A percentile compares a stretch with the other conserved stretches of the same genome.
Conservation (phyloP, 805 yeast species). For the Saturnispora gosingensis region DNA sequence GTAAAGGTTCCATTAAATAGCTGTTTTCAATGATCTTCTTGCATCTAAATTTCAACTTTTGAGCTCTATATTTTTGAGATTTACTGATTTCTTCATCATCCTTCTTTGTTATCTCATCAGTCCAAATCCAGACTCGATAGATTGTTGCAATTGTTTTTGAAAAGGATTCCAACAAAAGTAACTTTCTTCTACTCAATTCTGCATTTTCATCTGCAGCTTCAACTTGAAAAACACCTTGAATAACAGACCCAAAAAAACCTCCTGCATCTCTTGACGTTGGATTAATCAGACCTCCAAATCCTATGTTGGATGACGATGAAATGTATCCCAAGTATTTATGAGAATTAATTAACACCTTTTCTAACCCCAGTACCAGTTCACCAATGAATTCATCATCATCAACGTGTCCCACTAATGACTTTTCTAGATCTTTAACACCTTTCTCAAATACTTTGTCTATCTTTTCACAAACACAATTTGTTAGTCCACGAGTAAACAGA, state of each 20-base stretch:
- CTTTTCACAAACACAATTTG: conserved; percentile 23
- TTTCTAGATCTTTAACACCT: neutral
- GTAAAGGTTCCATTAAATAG: conserved; percentile 60
- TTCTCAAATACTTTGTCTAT: conserved; percentile 18
- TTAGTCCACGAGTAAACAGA: conserved; percentile 16
- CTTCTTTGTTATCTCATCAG: neutral
- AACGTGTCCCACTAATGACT: neutral
- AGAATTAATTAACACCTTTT: conserved; percentile 50
- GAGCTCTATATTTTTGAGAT: conserved; percentile 38
- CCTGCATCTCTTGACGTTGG: conserved; percentile 24
- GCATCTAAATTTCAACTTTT: conserved; percentile 60
- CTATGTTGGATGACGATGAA: conserved; percentile 5
- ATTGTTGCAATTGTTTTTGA: conserved; percentile 48
- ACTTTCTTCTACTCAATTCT: conserved; percentile 43
- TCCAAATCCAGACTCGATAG: conserved; percentile 52
- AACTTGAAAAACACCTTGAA: conserved; percentile 70
- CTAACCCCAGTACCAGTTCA: conserved; percentile 47
- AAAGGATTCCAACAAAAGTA: conserved; percentile 53
- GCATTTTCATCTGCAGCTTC: conserved; percentile 50
- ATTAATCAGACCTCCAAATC: conserved; percentile 3
- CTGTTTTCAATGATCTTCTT: conserved; percentile 56
- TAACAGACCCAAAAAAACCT: conserved; percentile 57
- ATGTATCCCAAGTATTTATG: conserved; percentile 39
- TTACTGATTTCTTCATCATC: conserved; percentile 10
- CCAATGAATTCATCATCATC: conserved; percentile 34